phyloP scores from a whole-genome alignment of 1,284 basidiomycete genomes.

The Malassezia obtusa region DNA sequence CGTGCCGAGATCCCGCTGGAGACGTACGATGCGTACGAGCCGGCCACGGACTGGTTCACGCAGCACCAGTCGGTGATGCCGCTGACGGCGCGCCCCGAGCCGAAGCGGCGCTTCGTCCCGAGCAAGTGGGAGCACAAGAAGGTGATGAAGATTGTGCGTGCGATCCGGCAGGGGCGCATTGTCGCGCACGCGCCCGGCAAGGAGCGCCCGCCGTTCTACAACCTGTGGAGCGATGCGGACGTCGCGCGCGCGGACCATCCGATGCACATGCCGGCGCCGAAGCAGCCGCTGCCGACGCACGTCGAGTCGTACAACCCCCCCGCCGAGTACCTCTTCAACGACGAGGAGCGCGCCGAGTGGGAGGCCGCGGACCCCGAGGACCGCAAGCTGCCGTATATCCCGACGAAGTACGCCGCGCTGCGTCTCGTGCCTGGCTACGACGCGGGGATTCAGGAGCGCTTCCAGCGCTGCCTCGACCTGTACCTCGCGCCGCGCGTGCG shows the following conservation, averaged over 20 bases:
- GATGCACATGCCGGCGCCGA: slow-evolving; percentile 78
- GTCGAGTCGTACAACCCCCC: slow-evolving; percentile 97
- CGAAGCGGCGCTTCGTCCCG: slow-evolving; percentile 90
- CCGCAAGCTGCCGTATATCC: slow-evolving; percentile 78
- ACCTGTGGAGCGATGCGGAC: slow-evolving; percentile 69
- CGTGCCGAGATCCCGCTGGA: slow-evolving; percentile 84
- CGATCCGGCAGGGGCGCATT: slow-evolving; percentile 90
- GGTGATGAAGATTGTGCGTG: slow-evolving; percentile 99
- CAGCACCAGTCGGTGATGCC: slow-evolving; percentile 91
- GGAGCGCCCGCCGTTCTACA: slow-evolving; percentile 68
- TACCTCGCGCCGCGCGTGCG: slow-evolving; percentile 86
- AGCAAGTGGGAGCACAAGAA: slow-evolving; percentile 99
- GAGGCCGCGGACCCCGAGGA: slow-evolving; percentile 78
- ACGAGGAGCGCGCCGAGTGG: slow-evolving; percentile 74
- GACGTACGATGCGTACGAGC: slow-evolving; percentile 70
- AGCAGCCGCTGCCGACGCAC: slow-evolving; percentile 76
- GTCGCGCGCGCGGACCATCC: slow-evolving; percentile 52
- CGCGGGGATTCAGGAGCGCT: slow-evolving; percentile 84
- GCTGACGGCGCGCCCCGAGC: slow-evolving; percentile 78
- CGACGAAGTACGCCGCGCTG: slow-evolving; percentile 72
- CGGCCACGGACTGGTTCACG: slow-evolving; percentile 92
- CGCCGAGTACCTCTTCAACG: slow-evolving; percentile 87
- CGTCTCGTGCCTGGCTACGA: slow-evolving; percentile 86
- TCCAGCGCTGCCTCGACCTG: slow-evolving; percentile 86
- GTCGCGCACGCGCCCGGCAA: slow-evolving; percentile 70